Evolutionary conservation across 83 land plant genomes (phyloP), one percentile per base, ranked within the genome.

Genomic region (Isoetes engelmannii): DNA sequence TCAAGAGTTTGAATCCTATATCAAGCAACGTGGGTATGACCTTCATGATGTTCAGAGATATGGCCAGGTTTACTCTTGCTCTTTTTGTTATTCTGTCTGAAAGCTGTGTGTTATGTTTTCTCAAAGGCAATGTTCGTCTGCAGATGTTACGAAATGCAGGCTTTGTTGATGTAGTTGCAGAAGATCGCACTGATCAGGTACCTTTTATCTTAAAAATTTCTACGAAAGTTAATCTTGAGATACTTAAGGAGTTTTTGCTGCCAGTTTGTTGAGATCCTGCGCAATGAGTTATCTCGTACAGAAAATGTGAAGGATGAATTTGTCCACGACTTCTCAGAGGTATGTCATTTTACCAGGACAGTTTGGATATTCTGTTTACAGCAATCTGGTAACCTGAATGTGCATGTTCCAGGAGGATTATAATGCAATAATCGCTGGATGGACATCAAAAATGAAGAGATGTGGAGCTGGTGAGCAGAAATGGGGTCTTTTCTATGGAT

Each of bases 101-200:
- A 13, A 50, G 0, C 6, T 65, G 15, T 64, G 57, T 72, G 72
- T 21, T 4, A 6, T 20, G 45, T 19, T 69, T 57, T 68, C 41
- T 21, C 8, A 19, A 5, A 37, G 68, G 13, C 47, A n/a, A 44
- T 66, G 21, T 57, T 15, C 21, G 61, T 20, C 9, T 53, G 21
- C 85, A 95, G 97, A 87, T 95, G 94, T 84, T 95, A 28, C 62
- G 50, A 57, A 85, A 87, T 72, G 94, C 92, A 70, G 99, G 99
- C 19, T 95, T 95, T 60, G 51, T 47, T 55, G 82, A 87, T 8
- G 94, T 95, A n/a, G 64, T 81, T 43, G 95, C 92, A 3, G 97
- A 95, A 77, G 99, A 95, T 71, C 84, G 92, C 10, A 95, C 99
- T n/a, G 53, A 84, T 57, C 95, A 87, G 92, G 99, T 92, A 74